A percentile compares a stretch with the other conserved stretches of the same genome.
phyloP scores from a whole-genome alignment of 2,329 filamentous ascomycete genomes.

The Hymenoscyphus fructigenus region DNA sequence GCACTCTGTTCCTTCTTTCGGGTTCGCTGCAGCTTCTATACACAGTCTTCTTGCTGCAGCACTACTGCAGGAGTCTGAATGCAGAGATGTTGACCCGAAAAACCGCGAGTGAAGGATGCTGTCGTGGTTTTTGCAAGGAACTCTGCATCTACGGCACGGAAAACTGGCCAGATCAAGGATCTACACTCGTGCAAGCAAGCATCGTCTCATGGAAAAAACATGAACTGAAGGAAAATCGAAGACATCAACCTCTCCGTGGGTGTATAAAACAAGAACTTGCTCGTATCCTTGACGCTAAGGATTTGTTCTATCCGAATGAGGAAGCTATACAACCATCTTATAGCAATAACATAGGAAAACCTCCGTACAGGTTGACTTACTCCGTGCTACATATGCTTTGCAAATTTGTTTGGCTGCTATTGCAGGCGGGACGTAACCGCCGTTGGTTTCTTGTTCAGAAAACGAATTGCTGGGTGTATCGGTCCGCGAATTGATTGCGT shows the following conservation, averaged over 20 bases:
- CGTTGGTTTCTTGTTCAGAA: background rate
- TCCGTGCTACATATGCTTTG: background rate
- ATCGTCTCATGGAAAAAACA: too few relatives aligned
- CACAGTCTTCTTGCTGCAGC: background rate
- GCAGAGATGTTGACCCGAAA: background rate
- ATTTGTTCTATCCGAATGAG: background rate
- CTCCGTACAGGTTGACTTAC: too few relatives aligned
- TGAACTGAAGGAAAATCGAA: background rate
- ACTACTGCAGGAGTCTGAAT: conserved; percentile 1
- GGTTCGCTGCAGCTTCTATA: conserved; percentile 3
- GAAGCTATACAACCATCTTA: background rate
- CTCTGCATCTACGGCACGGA: conserved; percentile 1
- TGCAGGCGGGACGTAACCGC: background rate
- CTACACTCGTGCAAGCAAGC: background rate
- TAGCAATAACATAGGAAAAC: background rate
- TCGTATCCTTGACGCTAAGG: background rate
- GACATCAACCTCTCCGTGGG: background rate
- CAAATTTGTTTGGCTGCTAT: background rate
- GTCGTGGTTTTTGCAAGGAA: background rate
- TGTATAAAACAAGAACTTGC: background rate
- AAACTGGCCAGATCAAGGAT: background rate
- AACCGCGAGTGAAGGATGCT: background rate
- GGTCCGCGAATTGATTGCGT: background rate
- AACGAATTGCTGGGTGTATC: background rate
- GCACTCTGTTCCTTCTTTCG: background rate